phyloP scores from a whole-genome alignment of 305 asterid species.

The Rubia tinctorum region DNA sequence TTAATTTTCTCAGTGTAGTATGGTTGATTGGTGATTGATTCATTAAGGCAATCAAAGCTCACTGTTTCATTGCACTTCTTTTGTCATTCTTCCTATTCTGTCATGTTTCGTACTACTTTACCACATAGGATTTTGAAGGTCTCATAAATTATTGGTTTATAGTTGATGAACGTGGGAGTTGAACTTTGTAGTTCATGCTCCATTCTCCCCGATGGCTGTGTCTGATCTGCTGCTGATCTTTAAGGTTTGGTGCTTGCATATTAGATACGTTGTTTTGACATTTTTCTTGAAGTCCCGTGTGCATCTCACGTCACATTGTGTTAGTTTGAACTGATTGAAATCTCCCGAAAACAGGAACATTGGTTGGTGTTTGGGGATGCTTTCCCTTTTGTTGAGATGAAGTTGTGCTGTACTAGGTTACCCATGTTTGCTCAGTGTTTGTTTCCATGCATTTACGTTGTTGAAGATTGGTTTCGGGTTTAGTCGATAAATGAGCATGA shows the following conservation, averaged over 20 bases:
- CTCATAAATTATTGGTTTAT: too few relatives aligned
- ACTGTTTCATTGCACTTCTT: conserved; percentile 2
- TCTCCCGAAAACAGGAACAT: not conserved
- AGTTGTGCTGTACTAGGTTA: not conserved
- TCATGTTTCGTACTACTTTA: not conserved
- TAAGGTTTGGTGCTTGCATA: not conserved
- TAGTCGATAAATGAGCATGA: too few relatives aligned
- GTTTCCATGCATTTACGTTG: not conserved
- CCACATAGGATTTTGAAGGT: not conserved
- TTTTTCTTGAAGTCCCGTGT: not conserved
- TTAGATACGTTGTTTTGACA: not conserved
- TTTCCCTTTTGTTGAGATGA: not conserved
- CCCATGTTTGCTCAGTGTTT: not conserved
- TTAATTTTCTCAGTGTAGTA: not conserved
- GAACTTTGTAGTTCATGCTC: not conserved
- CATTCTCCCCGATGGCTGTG: not conserved
- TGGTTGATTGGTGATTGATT: not conserved
- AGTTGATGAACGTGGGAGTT: too few relatives aligned
- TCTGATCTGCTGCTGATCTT: not conserved
- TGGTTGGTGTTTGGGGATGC: not conserved
- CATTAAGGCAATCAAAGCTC: not conserved
- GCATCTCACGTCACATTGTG: not conserved
- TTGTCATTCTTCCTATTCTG: not conserved
- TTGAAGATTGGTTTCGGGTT: not conserved
- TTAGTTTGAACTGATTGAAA: not conserved